Conservation (phyloP, 2,329 filamentous ascomycete genomes). For the Hypoxylon sp. region DNA sequence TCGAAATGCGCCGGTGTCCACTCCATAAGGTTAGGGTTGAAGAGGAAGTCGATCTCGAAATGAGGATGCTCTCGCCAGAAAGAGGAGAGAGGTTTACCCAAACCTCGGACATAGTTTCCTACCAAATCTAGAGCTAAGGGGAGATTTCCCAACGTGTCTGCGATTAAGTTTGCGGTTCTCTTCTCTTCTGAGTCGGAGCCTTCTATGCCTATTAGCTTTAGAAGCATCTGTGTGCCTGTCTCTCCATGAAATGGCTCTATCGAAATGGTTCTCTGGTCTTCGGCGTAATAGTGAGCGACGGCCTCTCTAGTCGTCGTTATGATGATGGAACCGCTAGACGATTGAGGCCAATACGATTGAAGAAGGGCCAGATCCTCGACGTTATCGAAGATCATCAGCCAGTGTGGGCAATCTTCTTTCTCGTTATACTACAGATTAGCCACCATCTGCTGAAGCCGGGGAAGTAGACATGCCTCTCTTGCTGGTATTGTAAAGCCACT, state of each 20-base stretch:
- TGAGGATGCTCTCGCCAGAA: slow-evolving; percentile 10
- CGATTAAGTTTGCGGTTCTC: neutral
- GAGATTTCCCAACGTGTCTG: slow-evolving; percentile 7
- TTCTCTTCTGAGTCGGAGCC: slow-evolving; percentile 5
- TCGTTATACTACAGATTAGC: neutral
- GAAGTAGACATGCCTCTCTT: slow-evolving; percentile 1
- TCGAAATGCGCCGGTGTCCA: slow-evolving; percentile 12
- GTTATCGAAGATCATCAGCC: slow-evolving; percentile 16
- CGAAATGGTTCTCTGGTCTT: neutral
- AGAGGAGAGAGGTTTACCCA: slow-evolving; percentile 11
- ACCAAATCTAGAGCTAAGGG: slow-evolving; percentile 9
- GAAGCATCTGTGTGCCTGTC: slow-evolving; percentile 5
- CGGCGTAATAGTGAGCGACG: neutral
- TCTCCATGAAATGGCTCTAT: slow-evolving; percentile 5
- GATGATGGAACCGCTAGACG: slow-evolving; percentile 2
- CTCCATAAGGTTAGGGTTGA: slow-evolving; percentile 3
- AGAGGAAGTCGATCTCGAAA: slow-evolving; percentile 14
- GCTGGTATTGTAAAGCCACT: neutral
- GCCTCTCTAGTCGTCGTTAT: slow-evolving; percentile 3
- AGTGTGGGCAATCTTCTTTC: neutral
- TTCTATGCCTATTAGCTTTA: neutral
- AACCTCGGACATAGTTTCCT: neutral
- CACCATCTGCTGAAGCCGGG: neutral
- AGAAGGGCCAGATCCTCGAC: slow-evolving; percentile 8
- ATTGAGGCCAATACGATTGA: slow-evolving; percentile 4